Conservation (phyloP, 2,329 filamentous ascomycete species). For the Sporothrix mexicana region DNA sequence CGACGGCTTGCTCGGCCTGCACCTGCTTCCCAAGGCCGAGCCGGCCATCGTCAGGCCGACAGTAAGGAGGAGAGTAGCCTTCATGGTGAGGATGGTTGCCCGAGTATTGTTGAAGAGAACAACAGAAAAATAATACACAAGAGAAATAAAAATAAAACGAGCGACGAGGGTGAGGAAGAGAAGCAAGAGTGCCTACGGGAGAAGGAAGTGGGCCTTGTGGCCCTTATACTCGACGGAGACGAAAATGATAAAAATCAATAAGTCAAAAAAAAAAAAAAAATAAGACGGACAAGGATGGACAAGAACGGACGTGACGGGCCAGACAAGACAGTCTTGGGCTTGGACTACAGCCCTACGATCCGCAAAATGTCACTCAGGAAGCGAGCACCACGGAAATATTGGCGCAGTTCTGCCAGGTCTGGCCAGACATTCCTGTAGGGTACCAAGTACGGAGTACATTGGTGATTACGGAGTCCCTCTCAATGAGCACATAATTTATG, state of each 20-base stretch:
- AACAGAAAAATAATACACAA: not conserved
- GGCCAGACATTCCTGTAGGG: too few relatives aligned
- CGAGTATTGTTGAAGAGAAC: not conserved
- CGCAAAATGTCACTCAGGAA: too few relatives aligned
- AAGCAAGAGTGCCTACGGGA: not conserved
- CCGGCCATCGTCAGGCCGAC: constrained; percentile 27
- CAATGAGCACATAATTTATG: not conserved
- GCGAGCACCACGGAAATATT: too few relatives aligned
- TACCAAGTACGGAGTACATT: too few relatives aligned
- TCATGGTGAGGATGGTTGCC: not conserved
- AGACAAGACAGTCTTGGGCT: too few relatives aligned
- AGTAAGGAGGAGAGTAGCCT: constrained; percentile 13
- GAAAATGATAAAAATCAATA: not conserved
- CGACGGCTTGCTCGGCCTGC: constrained; percentile 20
- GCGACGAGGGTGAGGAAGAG: not conserved
- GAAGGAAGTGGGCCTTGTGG: not conserved
- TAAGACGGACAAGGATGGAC: not conserved
- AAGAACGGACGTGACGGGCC: not conserved
- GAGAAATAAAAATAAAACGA: not conserved
- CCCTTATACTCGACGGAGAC: not conserved
- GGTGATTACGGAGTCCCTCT: too few relatives aligned
- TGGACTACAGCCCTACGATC: too few relatives aligned
- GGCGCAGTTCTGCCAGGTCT: too few relatives aligned
- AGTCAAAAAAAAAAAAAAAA: not conserved
- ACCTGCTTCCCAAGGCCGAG: not conserved